Percentiles rank a stretch among this genome's conserved stretches.
phyloP scores from a whole-genome alignment of 2,329 filamentous ascomycete genomes.

The Sclerotinia sclerotiorum region DNA sequence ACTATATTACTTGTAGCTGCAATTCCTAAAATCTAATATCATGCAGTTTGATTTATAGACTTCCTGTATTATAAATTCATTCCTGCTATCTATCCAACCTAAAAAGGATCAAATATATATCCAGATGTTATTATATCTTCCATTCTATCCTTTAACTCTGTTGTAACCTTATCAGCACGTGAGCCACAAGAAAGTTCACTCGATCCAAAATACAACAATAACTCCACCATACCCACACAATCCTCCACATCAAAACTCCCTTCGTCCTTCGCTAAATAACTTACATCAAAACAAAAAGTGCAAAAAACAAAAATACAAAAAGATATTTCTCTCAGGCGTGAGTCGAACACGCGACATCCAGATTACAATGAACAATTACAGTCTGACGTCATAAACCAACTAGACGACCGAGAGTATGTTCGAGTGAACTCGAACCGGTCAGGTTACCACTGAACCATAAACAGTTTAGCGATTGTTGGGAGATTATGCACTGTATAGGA shows the following conservation, averaged over 20 bases:
- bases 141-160: too few relatives aligned
- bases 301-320: not conserved
- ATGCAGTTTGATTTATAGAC: too few relatives aligned
- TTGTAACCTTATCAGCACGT: too few relatives aligned
- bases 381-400: constrained; percentile 17
- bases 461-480: not conserved
- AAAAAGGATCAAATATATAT: too few relatives aligned
- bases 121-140: too few relatives aligned
- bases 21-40: too few relatives aligned
- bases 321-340: constrained; percentile 14
- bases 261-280: not conserved
- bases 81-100: too few relatives aligned
- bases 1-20: too few relatives aligned
- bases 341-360: constrained; percentile 18
- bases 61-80: too few relatives aligned
- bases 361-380: constrained; percentile 13
- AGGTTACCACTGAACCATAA: not conserved
- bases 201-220: too few relatives aligned
- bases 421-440: constrained; percentile 18
- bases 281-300: not conserved
- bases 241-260: not conserved
- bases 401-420: constrained; percentile 14
- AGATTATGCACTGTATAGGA: fast-evolving
- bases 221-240: not conserved
- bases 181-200: too few relatives aligned